These are phyloP conservation scores for Ilex aquifolium DNA, from an alignment of 257 asterid genomes.

Conservation along the genomic window DNA sequence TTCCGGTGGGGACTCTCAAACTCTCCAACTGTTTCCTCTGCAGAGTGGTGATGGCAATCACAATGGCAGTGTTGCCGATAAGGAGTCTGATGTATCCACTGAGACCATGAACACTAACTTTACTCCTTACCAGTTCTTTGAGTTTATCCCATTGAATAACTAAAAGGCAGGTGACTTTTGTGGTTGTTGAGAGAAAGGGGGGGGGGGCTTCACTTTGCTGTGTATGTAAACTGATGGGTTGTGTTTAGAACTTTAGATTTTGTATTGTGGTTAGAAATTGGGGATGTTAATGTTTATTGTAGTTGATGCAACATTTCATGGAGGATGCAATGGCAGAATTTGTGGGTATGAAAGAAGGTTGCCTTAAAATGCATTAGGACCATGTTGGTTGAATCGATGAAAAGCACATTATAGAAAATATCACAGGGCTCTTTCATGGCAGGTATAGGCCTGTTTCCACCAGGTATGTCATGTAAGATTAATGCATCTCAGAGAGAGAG, in stretches of 20 bases:
- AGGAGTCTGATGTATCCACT: slow-evolving; percentile 15
- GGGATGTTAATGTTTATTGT: not conserved
- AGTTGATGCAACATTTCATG: slow-evolving; percentile 17
- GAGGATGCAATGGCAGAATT: slow-evolving; percentile 10
- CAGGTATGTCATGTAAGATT: too few relatives aligned
- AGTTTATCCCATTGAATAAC: slow-evolving; percentile 79
- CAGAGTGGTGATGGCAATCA: slow-evolving; percentile 14
- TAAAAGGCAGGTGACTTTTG: slow-evolving; percentile 13
- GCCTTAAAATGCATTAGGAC: slow-evolving; percentile 28
- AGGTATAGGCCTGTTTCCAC: too few relatives aligned
- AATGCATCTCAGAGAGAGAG: not conserved
- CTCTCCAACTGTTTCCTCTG: slow-evolving; percentile 80
- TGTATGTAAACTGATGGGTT: not conserved
- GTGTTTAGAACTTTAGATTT: not conserved
- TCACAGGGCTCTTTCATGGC: too few relatives aligned
- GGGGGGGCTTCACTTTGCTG: not conserved
- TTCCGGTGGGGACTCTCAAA: slow-evolving; percentile 33
- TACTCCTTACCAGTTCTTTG: slow-evolving; percentile 58
- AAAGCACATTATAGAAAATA: slow-evolving; percentile 6
- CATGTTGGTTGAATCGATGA: slow-evolving; percentile 12
- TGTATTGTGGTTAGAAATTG: not conserved
- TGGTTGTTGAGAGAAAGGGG: not conserved
- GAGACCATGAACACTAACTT: slow-evolving; percentile 6
- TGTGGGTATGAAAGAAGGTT: slow-evolving; percentile 10
- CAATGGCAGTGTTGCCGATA: slow-evolving; percentile 10